These are phyloP conservation scores for Dioscorea cayenensis DNA, from an alignment of 116 monocot species.

Conservation along the genomic window DNA sequence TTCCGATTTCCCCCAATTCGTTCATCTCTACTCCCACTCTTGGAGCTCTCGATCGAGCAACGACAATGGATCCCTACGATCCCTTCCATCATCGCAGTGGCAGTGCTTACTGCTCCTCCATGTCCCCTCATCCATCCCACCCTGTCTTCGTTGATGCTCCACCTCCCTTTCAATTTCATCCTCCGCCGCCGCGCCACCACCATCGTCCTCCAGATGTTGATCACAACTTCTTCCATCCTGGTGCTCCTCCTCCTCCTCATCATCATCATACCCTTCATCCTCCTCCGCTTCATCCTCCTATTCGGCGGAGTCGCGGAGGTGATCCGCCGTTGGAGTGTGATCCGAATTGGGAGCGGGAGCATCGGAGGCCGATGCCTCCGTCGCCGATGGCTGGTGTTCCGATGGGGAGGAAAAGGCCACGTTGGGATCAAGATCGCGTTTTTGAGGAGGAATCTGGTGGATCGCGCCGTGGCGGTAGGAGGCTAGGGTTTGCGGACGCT, in stretches of 20 bases:
- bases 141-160: not conserved
- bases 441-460: not conserved
- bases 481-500: not conserved
- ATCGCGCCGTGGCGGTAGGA: not conserved
- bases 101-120: not conserved
- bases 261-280: not conserved
- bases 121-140: slow-evolving; percentile 4
- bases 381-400: not conserved
- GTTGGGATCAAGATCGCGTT: not conserved
- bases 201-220: not conserved
- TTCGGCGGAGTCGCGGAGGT: not conserved
- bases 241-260: not conserved
- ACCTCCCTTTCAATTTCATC: not conserved
- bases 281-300: not conserved
- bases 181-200: not conserved
- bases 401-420: not conserved
- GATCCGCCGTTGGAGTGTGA: not conserved
- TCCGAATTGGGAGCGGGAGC: not conserved
- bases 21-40: not conserved
- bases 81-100: not conserved
- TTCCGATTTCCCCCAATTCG: too few relatives aligned
- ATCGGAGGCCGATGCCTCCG: not conserved
- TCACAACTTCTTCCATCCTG: not conserved
- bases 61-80: not conserved
- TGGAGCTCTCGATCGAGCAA: not conserved